Conservation (phyloP, 2,329 filamentous ascomycete genomes). For the Sordariomycetes sp. region DNA sequence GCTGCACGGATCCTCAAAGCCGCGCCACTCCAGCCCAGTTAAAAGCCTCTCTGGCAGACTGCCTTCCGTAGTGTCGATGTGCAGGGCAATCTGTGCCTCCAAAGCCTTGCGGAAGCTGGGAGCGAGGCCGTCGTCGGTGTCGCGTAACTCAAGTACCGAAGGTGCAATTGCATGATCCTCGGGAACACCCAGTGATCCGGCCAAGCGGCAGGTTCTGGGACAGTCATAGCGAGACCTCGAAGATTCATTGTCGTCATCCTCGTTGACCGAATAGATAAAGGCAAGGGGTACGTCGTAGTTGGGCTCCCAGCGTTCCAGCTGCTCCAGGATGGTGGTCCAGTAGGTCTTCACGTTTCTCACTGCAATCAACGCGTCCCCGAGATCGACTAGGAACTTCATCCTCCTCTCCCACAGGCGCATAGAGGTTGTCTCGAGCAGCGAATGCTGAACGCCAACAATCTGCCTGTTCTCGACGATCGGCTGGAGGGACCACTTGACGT, state of each 20-base stretch:
- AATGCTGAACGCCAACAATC: conserved; percentile 36
- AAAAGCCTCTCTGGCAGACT: conserved; percentile 50
- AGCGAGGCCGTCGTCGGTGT: conserved; percentile 26
- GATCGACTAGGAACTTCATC: conserved; percentile 37
- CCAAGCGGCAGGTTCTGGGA: conserved; percentile 28
- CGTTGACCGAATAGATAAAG: conserved; percentile 39
- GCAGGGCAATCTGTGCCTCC: conserved; percentile 23
- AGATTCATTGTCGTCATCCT: conserved; percentile 21
- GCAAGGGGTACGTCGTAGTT: conserved; percentile 40
- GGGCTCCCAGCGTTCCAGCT: conserved; percentile 31
- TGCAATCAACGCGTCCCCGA: conserved; percentile 34
- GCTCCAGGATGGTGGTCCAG: conserved; percentile 34
- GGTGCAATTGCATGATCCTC: conserved; percentile 31
- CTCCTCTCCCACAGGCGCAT: conserved; percentile 37
- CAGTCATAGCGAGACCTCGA: conserved; percentile 17
- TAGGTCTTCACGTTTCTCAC: conserved; percentile 35
- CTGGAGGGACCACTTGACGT: conserved; percentile 37
- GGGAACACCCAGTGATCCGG: conserved; percentile 36
- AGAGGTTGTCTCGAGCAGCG: conserved; percentile 35
- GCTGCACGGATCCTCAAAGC: conserved; percentile 56
- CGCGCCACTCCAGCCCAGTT: conserved; percentile 49
- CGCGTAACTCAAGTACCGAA: conserved; percentile 22
- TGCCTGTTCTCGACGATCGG: conserved; percentile 32
- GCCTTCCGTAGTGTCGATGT: conserved; percentile 33
- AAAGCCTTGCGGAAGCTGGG: conserved; percentile 29